These are phyloP conservation scores for Phaseolus lunatus DNA, from an alignment of 306 rosid genomes.

Conservation along the genomic window DNA sequence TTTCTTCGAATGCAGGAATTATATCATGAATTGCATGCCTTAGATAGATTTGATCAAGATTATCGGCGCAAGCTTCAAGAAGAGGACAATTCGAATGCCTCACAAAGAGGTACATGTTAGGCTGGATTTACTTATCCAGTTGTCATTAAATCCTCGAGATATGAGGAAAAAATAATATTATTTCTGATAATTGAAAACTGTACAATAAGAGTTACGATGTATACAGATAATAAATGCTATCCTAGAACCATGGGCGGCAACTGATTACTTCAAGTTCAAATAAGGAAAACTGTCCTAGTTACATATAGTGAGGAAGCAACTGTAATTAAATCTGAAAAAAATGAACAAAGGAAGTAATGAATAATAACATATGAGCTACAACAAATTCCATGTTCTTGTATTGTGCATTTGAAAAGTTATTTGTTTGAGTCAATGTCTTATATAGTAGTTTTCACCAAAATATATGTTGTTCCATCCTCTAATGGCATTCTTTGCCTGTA, in stretches of 20 bases:
- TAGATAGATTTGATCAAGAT: slow-evolving; percentile 98
- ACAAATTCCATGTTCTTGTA: slow-evolving; percentile 9
- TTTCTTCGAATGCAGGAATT: slow-evolving; percentile 70
- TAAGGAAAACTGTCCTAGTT: not conserved
- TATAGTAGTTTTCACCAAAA: slow-evolving; percentile 18
- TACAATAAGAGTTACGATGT: not conserved
- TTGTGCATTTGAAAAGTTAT: slow-evolving; percentile 20
- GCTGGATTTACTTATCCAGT: slow-evolving; percentile 32
- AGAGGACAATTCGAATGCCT: slow-evolving; percentile 83
- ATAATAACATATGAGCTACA: not conserved
- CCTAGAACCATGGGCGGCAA: not conserved
- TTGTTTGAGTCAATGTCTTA: slow-evolving; percentile 31
- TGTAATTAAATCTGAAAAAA: not conserved
- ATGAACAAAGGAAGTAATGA: not conserved
- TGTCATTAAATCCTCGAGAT: not conserved
- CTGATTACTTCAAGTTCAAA: not conserved
- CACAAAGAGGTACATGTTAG: slow-evolving; percentile 77
- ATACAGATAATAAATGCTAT: not conserved
- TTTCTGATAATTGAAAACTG: not conserved
- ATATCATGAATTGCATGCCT: slow-evolving; percentile 93
- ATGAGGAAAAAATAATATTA: not conserved
- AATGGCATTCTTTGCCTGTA: not conserved
- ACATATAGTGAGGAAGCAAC: not conserved
- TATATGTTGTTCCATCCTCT: slow-evolving; percentile 26
- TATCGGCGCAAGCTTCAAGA: slow-evolving; percentile 91